Percentiles rank a stretch among this genome's conserved stretches.
Evolutionary conservation across 192 early-diverging fungal genomes (phyloP).

Genomic region (Coemansia sp.): DNA sequence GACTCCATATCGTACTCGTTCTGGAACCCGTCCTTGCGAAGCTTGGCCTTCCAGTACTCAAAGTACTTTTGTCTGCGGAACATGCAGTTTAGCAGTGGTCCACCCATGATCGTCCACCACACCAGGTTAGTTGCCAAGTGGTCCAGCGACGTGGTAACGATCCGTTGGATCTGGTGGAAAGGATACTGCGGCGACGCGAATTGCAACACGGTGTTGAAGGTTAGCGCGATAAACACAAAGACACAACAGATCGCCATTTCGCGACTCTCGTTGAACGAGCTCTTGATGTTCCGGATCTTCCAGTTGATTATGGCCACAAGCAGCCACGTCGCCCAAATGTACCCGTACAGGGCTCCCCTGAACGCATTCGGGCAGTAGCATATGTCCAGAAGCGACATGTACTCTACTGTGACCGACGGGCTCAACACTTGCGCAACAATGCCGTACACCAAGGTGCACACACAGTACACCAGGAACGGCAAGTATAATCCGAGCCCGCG

Average conservation of each 20-base stretch:
- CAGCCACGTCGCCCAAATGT: conserved; percentile 47
- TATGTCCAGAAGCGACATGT: conserved; percentile 21
- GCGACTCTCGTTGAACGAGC: conserved; percentile 51
- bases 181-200: conserved; percentile 31
- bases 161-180: conserved; percentile 27
- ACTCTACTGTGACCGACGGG: conserved; percentile 26
- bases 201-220: conserved; percentile 33
- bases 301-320: conserved; percentile 36
- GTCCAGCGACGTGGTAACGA: conserved; percentile 39
- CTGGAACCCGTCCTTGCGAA: conserved; percentile 42
- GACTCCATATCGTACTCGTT: conserved; percentile 39
- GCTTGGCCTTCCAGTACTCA: conserved; percentile 29
- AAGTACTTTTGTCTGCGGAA: conserved; percentile 30
- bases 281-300: conserved; percentile 52
- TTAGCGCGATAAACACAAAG: conserved; percentile 35
- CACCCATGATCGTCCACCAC: conserved; percentile 52
- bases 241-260: conserved; percentile 41
- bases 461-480: conserved; percentile 31
- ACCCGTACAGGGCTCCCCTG: conserved; percentile 24
- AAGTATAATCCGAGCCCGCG: conserved; percentile 33
- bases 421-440: conserved; percentile 36
- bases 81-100: conserved; percentile 33
- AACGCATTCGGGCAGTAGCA: conserved; percentile 43
- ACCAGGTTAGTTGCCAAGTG: conserved; percentile 42
- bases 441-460: conserved; percentile 27